Evolutionary conservation across 169 alveolate species (phyloP), one percentile per base, ranked within the genome.

Genomic region (Perkinsus marinus): DNA sequence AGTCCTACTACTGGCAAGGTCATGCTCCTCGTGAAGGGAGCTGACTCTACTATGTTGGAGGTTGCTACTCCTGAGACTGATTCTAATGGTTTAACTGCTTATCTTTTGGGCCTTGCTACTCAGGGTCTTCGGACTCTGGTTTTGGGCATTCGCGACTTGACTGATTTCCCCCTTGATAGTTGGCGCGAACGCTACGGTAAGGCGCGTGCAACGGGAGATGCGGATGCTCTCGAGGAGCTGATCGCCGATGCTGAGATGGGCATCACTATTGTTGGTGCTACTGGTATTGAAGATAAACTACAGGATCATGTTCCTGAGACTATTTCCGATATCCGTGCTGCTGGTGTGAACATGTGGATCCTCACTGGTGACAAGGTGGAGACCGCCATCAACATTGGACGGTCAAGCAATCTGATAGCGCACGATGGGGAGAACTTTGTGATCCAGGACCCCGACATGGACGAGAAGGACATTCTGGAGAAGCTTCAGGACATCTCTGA

Each of bases 291-390:
- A 93, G 99, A 98, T 92, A 96, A 97, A 38, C 94, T 97, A 46
- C 98, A 98, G 96, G 99, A 97, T 30, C 98, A 97, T 17, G 99
- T 98, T 34, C 98, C 98, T 36, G 98, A 97, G 91, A 97, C 98
- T 38, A 97, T 98, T 30, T 95, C 95, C 39, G 98, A 97, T 47
- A 92, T 98, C 68, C 96, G 97, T 94, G 96, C 96, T 89, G 99
- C 99, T 7, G 99, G 99, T 17, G 96, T 98, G 69, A 97, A 97
- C 92, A 96, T 98, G 36, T 98, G 99, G 99, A 99, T 98, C 39
- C 93, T 98, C 90, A 98, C 99, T 6, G 99, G 99, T 19, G 99
- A 98, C 94, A 98, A 98, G 95, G 92, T 98, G 94, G 99, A 98
- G 93, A 98, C 99, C 9, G 99, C 99, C 17, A 95, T 98, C 90